phyloP scores from a whole-genome alignment of 1,284 basidiomycete genomes.

The Pseudozyma thailandica region DNA sequence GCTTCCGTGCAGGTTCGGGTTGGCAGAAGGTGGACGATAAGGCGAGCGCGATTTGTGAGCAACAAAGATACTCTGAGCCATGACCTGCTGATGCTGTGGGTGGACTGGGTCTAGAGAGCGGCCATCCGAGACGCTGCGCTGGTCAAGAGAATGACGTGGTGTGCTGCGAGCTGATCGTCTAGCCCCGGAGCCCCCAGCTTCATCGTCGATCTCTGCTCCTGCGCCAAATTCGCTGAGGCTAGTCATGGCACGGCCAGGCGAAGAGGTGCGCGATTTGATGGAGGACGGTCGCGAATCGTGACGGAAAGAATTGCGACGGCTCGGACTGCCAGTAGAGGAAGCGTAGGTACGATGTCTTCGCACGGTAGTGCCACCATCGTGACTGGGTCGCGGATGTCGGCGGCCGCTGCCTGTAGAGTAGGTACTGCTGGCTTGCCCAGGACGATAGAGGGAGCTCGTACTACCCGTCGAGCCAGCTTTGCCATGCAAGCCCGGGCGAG shows the following conservation, averaged over 20 bases:
- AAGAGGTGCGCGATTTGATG: conserved; percentile 43
- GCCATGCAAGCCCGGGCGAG: conserved; percentile 43
- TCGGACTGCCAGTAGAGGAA: conserved; percentile 44
- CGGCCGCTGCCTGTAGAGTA: conserved; percentile 52
- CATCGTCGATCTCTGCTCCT: conserved; percentile 14
- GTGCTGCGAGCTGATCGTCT: conserved; percentile 33
- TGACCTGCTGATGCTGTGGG: conserved; percentile 20
- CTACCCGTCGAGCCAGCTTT: conserved; percentile 55
- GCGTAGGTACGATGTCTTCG: conserved; percentile 51
- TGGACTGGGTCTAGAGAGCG: conserved; percentile 10
- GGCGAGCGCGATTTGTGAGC: conserved; percentile 59
- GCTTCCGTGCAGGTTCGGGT: conserved; percentile 45
- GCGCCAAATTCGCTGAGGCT: conserved; percentile 27
- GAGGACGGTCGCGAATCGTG: conserved; percentile 45
- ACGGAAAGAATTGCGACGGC: conserved; percentile 35
- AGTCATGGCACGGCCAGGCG: conserved; percentile 28
- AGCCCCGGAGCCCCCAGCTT: conserved; percentile 7
- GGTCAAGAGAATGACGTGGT: conserved; percentile 42
- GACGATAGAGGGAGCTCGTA: conserved; percentile 34
- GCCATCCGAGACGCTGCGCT: conserved; percentile 17
- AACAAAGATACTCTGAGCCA: conserved; percentile 55
- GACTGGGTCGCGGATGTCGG: conserved; percentile 39
- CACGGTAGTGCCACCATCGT: conserved; percentile 56
- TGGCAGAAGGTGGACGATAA: conserved; percentile 62
- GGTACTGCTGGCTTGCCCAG: conserved; percentile 31